Conservation (phyloP, 768 basidiomycete species). For the Lactifluus pinguis region DNA sequence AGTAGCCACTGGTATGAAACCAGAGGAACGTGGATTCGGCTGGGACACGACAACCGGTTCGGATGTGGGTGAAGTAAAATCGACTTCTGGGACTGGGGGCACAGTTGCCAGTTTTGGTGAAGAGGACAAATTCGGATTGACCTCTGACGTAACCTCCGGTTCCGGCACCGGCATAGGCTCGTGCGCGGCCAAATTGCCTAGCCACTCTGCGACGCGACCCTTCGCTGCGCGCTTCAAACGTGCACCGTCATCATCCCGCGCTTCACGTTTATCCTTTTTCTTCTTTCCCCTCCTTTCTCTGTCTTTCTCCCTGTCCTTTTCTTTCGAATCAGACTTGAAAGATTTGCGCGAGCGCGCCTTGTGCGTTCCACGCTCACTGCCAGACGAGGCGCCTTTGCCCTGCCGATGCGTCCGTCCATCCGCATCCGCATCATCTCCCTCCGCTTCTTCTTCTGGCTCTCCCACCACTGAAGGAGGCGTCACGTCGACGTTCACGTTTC, state of each 20-base stretch:
- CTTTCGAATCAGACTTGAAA: slow-evolving; percentile 3
- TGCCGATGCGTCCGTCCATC: slow-evolving; percentile 17
- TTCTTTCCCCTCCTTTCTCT: slow-evolving; percentile 24
- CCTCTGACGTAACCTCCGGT: background rate
- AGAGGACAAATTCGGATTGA: background rate
- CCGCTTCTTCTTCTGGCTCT: slow-evolving; percentile 4
- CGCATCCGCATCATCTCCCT: background rate
- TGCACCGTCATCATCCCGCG: slow-evolving; percentile 30
- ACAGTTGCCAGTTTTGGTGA: background rate
- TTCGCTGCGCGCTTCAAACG: slow-evolving; percentile 43
- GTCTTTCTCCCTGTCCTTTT: slow-evolving; percentile 23
- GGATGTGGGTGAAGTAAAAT: background rate
- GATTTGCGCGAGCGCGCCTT: slow-evolving; percentile 15
- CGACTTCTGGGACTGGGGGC: background rate
- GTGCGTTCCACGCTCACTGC: slow-evolving; percentile 18
- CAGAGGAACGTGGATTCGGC: slow-evolving; percentile 64
- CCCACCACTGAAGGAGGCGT: slow-evolving; percentile 9
- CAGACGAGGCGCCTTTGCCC: slow-evolving; percentile 10
- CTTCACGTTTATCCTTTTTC: slow-evolving; percentile 6
- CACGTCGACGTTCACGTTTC: slow-evolving; percentile 35
- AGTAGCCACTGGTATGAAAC: slow-evolving; percentile 59
- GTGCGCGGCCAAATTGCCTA: slow-evolving; percentile 56
- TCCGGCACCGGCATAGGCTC: slow-evolving; percentile 14
- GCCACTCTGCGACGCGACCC: slow-evolving; percentile 70
- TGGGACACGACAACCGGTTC: slow-evolving; percentile 12